These are phyloP conservation scores for Aspergillus sp. DNA, from an alignment of 2,329 filamentous ascomycete genomes.

Conservation along the genomic window DNA sequence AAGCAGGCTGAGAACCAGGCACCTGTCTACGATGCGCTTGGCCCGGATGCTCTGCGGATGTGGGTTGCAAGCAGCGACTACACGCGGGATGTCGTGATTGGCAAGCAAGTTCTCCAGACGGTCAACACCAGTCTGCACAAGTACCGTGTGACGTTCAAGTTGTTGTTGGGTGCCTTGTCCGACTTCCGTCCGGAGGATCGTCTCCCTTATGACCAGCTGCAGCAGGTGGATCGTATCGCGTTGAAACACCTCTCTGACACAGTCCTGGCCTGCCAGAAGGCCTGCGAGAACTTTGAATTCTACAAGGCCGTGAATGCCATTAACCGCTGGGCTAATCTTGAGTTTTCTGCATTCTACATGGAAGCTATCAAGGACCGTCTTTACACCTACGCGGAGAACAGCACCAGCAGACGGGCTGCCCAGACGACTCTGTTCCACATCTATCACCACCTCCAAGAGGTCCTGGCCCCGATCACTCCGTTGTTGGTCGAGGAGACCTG, in stretches of 20 bases:
- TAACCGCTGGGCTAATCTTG: slow-evolving; percentile 77
- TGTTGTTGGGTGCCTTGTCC: slow-evolving; percentile 76
- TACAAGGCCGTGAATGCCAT: slow-evolving; percentile 72
- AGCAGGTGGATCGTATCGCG: slow-evolving; percentile 71
- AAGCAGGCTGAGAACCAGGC: slow-evolving; percentile 38
- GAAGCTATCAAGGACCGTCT: slow-evolving; percentile 89
- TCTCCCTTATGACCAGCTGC: slow-evolving; percentile 52
- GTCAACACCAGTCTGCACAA: slow-evolving; percentile 79
- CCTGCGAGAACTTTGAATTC: slow-evolving; percentile 76
- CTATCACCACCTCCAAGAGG: slow-evolving; percentile 70
- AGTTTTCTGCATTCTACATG: slow-evolving; percentile 91
- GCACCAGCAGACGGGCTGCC: slow-evolving; percentile 59
- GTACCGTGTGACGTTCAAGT: slow-evolving; percentile 86
- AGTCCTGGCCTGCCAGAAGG: slow-evolving; percentile 63
- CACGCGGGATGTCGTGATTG: slow-evolving; percentile 81
- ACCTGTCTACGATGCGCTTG: slow-evolving; percentile 67
- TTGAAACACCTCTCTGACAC: slow-evolving; percentile 70
- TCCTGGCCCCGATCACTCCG: slow-evolving; percentile 80
- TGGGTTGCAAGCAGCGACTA: slow-evolving; percentile 94
- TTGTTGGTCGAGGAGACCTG: slow-evolving; percentile 85
- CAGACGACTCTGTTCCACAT: slow-evolving; percentile 63
- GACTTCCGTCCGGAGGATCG: slow-evolving; percentile 50
- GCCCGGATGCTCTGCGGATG: slow-evolving; percentile 81
- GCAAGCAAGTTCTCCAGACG: slow-evolving; percentile 72
- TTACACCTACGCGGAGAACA: slow-evolving; percentile 75